These are phyloP conservation scores for Nidula microcarpa DNA, from an alignment of 768 basidiomycete species.

Conservation along the genomic window DNA sequence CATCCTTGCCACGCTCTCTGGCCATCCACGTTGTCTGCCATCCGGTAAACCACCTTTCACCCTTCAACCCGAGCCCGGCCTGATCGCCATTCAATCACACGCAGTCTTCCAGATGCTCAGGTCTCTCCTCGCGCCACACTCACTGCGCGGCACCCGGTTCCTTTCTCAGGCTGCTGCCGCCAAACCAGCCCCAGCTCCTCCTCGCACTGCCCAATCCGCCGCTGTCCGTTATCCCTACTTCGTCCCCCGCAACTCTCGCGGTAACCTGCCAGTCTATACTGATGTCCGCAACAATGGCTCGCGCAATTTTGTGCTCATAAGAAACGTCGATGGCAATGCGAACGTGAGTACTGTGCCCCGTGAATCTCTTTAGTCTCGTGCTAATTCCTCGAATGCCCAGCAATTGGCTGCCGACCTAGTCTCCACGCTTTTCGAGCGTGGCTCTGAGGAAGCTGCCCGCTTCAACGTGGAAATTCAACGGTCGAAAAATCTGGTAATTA, in stretches of 20 bases:
- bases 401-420: conserved; percentile 56
- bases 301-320: conserved; percentile 53
- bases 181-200: background rate
- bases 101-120: too few relatives aligned
- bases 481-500: conserved; percentile 53
- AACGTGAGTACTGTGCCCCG: conserved; percentile 29
- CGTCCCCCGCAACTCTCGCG: conserved; percentile 62
- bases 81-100: too few relatives aligned
- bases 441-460: conserved; percentile 42
- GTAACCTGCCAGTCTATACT: conserved; percentile 72
- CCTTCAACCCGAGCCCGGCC: too few relatives aligned
- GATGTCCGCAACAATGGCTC: conserved; percentile 68
- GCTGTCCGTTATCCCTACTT: conserved; percentile 39
- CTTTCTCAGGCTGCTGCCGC: conserved; percentile 6
- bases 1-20: background rate
- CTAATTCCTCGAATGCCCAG: conserved; percentile 27
- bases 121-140: background rate
- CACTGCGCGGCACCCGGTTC: background rate
- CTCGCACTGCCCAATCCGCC: conserved; percentile 5
- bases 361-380: conserved; percentile 11
- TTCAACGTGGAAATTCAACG: conserved; percentile 45
- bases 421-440: conserved; percentile 43
- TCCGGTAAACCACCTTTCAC: too few relatives aligned
- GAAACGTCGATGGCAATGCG: conserved; percentile 65
- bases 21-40: too few relatives aligned